These are phyloP conservation scores for Xylaria scruposa DNA, from an alignment of 495 filamentous ascomycete genomes.

Conservation along the genomic window DNA sequence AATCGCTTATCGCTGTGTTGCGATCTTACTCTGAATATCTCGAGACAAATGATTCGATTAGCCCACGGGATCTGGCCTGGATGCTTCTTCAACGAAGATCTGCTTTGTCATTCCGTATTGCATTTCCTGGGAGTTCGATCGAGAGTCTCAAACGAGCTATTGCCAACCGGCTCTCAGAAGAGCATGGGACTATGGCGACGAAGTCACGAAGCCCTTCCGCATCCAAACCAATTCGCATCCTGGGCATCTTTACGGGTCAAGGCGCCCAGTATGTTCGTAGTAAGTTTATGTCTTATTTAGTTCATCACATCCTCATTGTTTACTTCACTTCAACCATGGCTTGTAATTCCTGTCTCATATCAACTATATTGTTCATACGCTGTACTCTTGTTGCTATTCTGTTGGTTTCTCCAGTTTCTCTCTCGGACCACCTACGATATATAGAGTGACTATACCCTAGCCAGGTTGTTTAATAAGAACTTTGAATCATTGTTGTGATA, in stretches of 20 bases:
- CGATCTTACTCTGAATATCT: neutral
- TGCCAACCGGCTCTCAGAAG: neutral
- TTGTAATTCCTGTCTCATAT: no score
- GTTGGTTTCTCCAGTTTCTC: no score
- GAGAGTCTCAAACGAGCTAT: constrained; percentile 21
- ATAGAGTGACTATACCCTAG: no score
- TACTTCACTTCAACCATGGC: neutral
- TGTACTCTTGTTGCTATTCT: no score
- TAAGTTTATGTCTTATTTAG: neutral
- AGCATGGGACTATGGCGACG: neutral
- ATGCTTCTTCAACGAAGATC: constrained; percentile 6
- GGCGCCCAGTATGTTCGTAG: constrained; percentile 35
- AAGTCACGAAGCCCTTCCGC: neutral
- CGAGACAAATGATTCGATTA: neutral
- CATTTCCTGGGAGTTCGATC: constrained; percentile 31
- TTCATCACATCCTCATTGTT: neutral
- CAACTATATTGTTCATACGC: no score
- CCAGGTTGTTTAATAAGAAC: no score
- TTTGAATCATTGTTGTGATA: no score
- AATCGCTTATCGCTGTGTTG: constrained; percentile 1
- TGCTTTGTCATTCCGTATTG: constrained; percentile 25
- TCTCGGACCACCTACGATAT: no score
- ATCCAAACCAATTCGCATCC: constrained; percentile 9
- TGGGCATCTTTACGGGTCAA: constrained; percentile 39
- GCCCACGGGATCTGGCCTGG: neutral